Base-by-base conservation (phyloP, 371 early-diverging fungal genomes). In the Quaeritorhiza haematococci region DNA sequence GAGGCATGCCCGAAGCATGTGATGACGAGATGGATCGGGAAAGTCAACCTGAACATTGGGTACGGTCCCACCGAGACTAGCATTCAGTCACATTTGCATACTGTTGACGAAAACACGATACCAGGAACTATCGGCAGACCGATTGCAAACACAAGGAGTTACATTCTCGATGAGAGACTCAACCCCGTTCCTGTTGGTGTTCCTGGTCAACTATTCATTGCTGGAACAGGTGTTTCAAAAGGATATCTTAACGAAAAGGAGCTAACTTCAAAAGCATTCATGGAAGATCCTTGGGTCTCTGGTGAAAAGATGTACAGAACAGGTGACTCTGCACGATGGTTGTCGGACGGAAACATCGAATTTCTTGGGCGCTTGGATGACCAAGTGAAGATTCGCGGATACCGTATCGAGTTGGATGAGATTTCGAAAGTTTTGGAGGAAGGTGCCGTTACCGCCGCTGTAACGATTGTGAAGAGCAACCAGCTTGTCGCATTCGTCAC, bases 371-470 rank as follows among this genome's bases (percentile, higher is more conserved):
- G 78, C 34, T 51, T 24, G n/a, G 78, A 73, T 47, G 43, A 64
- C n/a, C 68, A 71, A 49, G 61, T 75, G 46, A 78, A 78, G 66
- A 49, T 78, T 17, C 61, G 64, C 33, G 79, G 79, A 1, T 72
- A 59, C 52, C 68, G 79, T 24, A 62, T 78, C 34, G 76, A 78
- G 48, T 62, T 72, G 43, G 64, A 69, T 10, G 78, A 73, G 62
- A 61, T 66, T 26, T 33, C 32, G 29, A 29, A 32, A 5, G 58
- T 49, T 10, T n/a, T 65, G 30, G n/a, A 8, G 19, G 51, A 49
- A 33, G 24, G 29, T 19, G 49, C 15, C 23, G 60, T 60, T n/a
- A 33, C 6, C 5, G 35, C 27, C 17, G 61, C 51, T 54, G 61
- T 47, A 21, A 58, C 54, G 26, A 43, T 57, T 17, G 30, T 58